phyloP scores from a whole-genome alignment of 352 stramenopile genomes.

The Blastocystis hominis region DNA sequence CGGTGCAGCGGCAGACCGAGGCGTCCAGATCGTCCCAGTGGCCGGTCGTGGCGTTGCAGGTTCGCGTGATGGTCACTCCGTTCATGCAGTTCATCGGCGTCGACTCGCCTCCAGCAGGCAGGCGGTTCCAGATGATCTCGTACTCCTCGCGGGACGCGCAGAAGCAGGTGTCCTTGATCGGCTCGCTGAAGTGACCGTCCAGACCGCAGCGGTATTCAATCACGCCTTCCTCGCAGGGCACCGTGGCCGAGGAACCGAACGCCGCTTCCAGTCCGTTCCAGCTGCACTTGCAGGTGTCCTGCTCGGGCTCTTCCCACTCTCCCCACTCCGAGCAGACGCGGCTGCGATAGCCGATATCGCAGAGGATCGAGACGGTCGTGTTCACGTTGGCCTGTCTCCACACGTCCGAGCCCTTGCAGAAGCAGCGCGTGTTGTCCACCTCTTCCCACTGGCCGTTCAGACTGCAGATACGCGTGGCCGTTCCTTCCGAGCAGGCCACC shows the following conservation, averaged over 20 bases:
- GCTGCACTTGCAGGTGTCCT: neutral
- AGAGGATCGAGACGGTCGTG: neutral
- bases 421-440: conserved; percentile 1
- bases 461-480: neutral
- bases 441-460: conserved; percentile 42
- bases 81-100: conserved; percentile 31
- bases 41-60: neutral
- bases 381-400: neutral
- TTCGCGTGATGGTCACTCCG: neutral
- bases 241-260: neutral
- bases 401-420: neutral
- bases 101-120: neutral
- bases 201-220: neutral
- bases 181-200: neutral
- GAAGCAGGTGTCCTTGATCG: neutral
- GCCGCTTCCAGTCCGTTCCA: neutral
- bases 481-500: neutral
- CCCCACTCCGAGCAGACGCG: neutral
- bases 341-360: neutral
- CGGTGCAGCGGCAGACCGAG: neutral
- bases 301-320: neutral
- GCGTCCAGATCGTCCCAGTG: conserved; percentile 34
- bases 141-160: neutral
- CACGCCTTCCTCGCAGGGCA: neutral
- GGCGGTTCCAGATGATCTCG: neutral